Percentiles rank a stretch among this genome's conserved stretches.
phyloP scores from a whole-genome alignment of 2,329 filamentous ascomycete species.

The Alternaria triticina region DNA sequence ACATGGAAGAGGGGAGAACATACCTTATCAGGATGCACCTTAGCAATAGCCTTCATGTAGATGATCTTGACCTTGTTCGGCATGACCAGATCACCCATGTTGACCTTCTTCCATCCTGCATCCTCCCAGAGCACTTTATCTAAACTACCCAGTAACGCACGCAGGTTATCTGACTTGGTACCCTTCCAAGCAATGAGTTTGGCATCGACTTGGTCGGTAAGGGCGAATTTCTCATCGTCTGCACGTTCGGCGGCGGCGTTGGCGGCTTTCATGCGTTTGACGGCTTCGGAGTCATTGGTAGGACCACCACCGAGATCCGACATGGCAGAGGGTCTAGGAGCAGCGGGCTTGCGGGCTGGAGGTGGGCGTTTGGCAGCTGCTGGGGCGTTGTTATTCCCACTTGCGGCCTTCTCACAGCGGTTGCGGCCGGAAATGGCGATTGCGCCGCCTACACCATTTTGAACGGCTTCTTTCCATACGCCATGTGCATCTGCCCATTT shows the following conservation, averaged over 20 bases:
- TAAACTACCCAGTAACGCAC: constrained; percentile 83
- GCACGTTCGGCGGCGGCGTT: constrained; percentile 85
- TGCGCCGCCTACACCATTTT: constrained; percentile 83
- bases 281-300: constrained; percentile 72
- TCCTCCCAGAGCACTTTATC: constrained; percentile 90
- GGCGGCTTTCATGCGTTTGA: constrained; percentile 79
- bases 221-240: constrained; percentile 90
- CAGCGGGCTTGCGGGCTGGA: constrained; percentile 38
- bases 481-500: constrained; percentile 84
- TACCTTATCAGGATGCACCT: constrained; percentile 99
- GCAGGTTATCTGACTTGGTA: constrained; percentile 90
- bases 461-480: constrained; percentile 83
- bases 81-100: constrained; percentile 90
- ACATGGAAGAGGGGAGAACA: constrained; percentile 14
- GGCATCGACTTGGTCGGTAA: constrained; percentile 85
- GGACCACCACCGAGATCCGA: constrained; percentile 48
- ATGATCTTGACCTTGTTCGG: constrained; percentile 94
- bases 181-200: constrained; percentile 81
- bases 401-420: constrained; percentile 85
- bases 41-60: constrained; percentile 99
- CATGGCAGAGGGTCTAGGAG: constrained; percentile 50
- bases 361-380: constrained; percentile 26
- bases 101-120: constrained; percentile 96
- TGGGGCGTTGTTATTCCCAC: constrained; percentile 25
- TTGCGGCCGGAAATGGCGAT: constrained; percentile 85